Evolutionary conservation across 306 rosid genomes (phyloP).

Genomic region (Begonia peltatifolia): DNA sequence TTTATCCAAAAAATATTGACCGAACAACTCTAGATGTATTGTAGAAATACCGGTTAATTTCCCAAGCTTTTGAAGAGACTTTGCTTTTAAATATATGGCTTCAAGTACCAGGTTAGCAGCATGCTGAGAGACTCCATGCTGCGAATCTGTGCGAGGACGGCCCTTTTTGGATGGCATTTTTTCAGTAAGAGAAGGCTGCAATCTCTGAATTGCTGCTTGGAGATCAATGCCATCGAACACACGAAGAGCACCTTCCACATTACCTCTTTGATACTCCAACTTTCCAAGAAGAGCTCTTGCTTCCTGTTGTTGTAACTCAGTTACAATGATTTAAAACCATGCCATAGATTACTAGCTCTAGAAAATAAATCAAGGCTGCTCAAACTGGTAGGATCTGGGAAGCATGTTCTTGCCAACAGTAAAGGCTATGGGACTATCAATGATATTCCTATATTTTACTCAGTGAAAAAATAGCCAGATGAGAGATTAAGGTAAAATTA

Average conservation of each 20-base stretch:
- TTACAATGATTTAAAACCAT: background rate
- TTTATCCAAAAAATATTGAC: background rate
- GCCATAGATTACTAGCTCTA: no score
- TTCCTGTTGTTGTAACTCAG: slow-evolving; percentile 26
- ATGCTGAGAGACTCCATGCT: slow-evolving; percentile 59
- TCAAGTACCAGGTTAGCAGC: slow-evolving; percentile 92
- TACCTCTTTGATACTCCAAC: slow-evolving; percentile 96
- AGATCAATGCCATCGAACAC: slow-evolving; percentile 94
- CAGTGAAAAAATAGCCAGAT: no score
- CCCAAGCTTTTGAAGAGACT: slow-evolving; percentile 79
- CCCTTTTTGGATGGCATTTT: slow-evolving; percentile 49
- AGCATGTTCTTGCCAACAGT: no score
- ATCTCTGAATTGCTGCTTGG: slow-evolving; percentile 76
- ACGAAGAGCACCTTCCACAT: slow-evolving; percentile 82
- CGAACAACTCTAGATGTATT: background rate
- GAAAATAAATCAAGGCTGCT: no score
- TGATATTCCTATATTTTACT: no score
- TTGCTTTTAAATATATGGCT: slow-evolving; percentile 89
- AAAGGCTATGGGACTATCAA: no score
- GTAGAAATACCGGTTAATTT: slow-evolving; percentile 40
- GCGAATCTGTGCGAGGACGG: slow-evolving; percentile 41
- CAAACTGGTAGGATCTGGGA: no score
- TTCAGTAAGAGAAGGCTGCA: slow-evolving; percentile 62
- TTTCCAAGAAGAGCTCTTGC: slow-evolving; percentile 98
- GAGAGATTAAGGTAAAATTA: no score